Evolutionary conservation across 2,329 filamentous ascomycete genomes (phyloP).

Genomic region (Bipolaris sorokiniana): DNA sequence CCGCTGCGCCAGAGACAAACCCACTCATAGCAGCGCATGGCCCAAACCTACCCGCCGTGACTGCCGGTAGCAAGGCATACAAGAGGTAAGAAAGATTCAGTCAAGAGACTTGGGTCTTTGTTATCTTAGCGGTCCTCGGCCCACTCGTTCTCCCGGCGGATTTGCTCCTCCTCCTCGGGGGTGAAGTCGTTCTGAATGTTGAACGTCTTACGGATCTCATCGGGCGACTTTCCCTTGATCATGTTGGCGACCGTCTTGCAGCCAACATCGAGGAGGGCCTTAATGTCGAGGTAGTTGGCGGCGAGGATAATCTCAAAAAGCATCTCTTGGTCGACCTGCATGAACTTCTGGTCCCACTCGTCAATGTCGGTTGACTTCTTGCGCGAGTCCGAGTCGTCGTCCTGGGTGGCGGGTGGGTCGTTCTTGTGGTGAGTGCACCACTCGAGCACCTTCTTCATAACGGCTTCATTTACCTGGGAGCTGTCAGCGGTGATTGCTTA

Average conservation of each 20-base stretch:
- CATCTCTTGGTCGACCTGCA: slow-evolving; percentile 99
- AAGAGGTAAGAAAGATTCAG: not conserved
- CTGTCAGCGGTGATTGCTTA: slow-evolving; percentile 33
- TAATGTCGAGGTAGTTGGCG: slow-evolving; percentile 98
- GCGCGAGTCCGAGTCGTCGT: slow-evolving; percentile 90
- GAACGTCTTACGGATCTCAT: slow-evolving; percentile 99
- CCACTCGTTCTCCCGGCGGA: slow-evolving; percentile 62
- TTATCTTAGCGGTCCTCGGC: slow-evolving; percentile 48
- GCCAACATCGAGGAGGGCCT: slow-evolving; percentile 93
- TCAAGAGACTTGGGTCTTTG: not conserved
- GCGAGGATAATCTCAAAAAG: slow-evolving; percentile 98
- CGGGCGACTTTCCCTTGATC: slow-evolving; percentile 99
- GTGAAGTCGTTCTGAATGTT: slow-evolving; percentile 99
- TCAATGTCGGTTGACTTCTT: slow-evolving; percentile 99
- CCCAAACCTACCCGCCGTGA: slow-evolving; percentile 4
- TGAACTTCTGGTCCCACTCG: slow-evolving; percentile 99
- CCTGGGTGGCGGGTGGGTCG: slow-evolving; percentile 79
- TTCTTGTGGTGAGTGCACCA: slow-evolving; percentile 96
- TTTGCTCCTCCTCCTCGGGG: slow-evolving; percentile 98
- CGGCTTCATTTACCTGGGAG: slow-evolving; percentile 79
- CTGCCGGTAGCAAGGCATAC: slow-evolving; percentile 7
- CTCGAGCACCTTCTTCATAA: slow-evolving; percentile 94
- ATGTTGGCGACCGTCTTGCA: slow-evolving; percentile 99
- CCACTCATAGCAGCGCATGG: slow-evolving; percentile 3
- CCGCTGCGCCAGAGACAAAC: slow-evolving; percentile 17